Evolutionary conservation across 1,139 yeast genomes (phyloP), one percentile per base, ranked within the genome.

Genomic region (Suhomyces atakaporum): DNA sequence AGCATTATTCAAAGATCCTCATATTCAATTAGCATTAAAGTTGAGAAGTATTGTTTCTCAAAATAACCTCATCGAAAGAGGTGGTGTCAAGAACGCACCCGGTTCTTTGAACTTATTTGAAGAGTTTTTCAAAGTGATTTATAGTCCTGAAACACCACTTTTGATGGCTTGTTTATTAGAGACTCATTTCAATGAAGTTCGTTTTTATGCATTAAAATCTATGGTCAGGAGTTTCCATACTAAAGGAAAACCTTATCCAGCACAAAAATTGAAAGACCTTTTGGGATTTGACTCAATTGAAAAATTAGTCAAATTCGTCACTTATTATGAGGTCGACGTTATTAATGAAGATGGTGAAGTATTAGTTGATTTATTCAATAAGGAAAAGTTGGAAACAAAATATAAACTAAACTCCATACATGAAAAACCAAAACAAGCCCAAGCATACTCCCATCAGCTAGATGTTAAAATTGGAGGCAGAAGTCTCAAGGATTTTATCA

Each of bases 111-210:
- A 84, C 49, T 56, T 82, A 14, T 88, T 79, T 54, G 69, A 73
- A 3, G 74, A 76, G 36, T 85, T 89, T 53, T 92, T 94, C 60
- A 62, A 74, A 36, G 54, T 75, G 7, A 73, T 76, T 13, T 69
- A 72, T 25, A 60, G 68, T 7, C 60, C 65, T 2, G 51, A 53
- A 16, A 79, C 88, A 0, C 94, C 96, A 1, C 76, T 82, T 39
- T 63, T 90, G 25, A 61, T 87, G 58, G 73, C 88, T 0, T 89
- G 95, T 44, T 63, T 92, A 27, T 60, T 88, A 20, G 97, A 92
- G 54, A 79, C 84, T 4, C 90, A 85, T 47, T 79, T 88, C 53
- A 85, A 85, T 50, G 92, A 84, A 42, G 71, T 90, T 5, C 65
- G 98, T 29, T 79, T 85, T 50, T 79, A 81, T 51, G 90, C 95